phyloP scores from a whole-genome alignment of 2,329 filamentous ascomycete genomes.

The Verticillium zaregamsianum region DNA sequence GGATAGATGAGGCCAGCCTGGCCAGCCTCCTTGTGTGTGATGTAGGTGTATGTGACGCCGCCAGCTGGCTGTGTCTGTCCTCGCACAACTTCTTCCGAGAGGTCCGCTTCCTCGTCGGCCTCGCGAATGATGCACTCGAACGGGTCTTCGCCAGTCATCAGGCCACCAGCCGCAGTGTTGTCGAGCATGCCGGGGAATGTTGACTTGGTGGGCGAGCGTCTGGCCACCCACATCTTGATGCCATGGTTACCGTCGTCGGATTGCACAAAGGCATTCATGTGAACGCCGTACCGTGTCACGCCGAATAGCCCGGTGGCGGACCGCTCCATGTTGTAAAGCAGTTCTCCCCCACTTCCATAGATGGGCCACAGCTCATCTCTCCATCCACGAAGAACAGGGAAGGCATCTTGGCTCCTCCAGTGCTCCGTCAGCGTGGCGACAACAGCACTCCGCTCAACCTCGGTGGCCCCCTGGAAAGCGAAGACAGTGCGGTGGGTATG shows the following conservation, averaged over 20 bases:
- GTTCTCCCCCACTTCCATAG: conserved; percentile 57
- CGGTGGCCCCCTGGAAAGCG: conserved; percentile 55
- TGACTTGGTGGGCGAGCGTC: conserved; percentile 70
- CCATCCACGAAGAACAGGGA: conserved; percentile 75
- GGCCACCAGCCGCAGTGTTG: conserved; percentile 83
- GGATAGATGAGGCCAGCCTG: conserved; percentile 82
- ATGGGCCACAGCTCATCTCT: conserved; percentile 77
- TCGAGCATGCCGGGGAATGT: conserved; percentile 93
- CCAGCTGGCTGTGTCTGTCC: conserved; percentile 55
- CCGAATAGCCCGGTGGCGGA: conserved; percentile 71
- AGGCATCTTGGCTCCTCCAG: conserved; percentile 67
- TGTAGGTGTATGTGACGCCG: conserved; percentile 78
- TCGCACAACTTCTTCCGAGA: conserved; percentile 67
- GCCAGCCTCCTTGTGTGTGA: conserved; percentile 74
- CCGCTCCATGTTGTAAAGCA: conserved; percentile 75
- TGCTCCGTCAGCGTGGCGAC: conserved; percentile 55
- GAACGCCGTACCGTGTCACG: conserved; percentile 72
- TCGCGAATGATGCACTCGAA: conserved; percentile 83
- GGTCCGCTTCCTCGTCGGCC: conserved; percentile 80
- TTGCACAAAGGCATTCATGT: conserved; percentile 71
- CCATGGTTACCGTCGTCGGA: conserved; percentile 38
- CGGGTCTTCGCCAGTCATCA: conserved; percentile 75
- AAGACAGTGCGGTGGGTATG: conserved; percentile 56
- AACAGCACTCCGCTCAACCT: conserved; percentile 56
- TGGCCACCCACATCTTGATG: conserved; percentile 80